Conservation (phyloP, 2,329 filamentous ascomycete species). For the Xylariaceae sp. region DNA sequence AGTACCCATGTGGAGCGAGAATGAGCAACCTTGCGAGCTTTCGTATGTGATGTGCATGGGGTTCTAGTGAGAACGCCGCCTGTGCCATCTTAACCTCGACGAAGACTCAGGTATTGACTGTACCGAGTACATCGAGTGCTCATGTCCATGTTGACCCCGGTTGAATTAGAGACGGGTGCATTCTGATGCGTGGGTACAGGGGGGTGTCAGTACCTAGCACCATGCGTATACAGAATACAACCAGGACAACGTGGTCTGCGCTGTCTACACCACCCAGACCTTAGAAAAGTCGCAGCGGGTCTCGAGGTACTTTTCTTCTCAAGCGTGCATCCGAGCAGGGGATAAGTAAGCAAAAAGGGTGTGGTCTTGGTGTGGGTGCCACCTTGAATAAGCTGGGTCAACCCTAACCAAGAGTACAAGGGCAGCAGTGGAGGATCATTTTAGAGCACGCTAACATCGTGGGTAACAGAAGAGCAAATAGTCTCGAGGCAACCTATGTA, state of each 20-base stretch:
- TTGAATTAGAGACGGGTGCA: not conserved
- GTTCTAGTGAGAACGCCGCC: slow-evolving; percentile 18
- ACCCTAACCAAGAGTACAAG: too few relatives aligned
- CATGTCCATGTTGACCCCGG: slow-evolving; percentile 5
- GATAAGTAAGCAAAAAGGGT: too few relatives aligned
- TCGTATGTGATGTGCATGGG: slow-evolving; percentile 17
- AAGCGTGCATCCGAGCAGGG: too few relatives aligned
- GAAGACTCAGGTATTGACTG: not conserved
- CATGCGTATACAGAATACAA: not conserved
- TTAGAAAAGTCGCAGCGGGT: too few relatives aligned
- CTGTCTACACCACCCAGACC: not conserved
- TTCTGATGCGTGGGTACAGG: not conserved
- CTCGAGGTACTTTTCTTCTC: too few relatives aligned
- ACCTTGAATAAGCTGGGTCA: too few relatives aligned
- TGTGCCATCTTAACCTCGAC: slow-evolving; percentile 21
- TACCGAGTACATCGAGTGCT: slow-evolving; percentile 14
- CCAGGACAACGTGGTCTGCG: not conserved
- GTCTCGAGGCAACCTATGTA: too few relatives aligned
- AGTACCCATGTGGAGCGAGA: slow-evolving; percentile 18
- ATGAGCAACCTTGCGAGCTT: slow-evolving; percentile 17
- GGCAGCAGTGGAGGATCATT: too few relatives aligned
- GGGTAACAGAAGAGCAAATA: too few relatives aligned
- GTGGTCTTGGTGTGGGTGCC: too few relatives aligned
- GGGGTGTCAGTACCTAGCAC: not conserved
- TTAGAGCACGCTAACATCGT: too few relatives aligned